A percentile compares a stretch with the other conserved stretches of the same genome.
Evolutionary conservation across 208 protist genomes (phyloP).

Genomic region (Trypanosoma theileri): DNA sequence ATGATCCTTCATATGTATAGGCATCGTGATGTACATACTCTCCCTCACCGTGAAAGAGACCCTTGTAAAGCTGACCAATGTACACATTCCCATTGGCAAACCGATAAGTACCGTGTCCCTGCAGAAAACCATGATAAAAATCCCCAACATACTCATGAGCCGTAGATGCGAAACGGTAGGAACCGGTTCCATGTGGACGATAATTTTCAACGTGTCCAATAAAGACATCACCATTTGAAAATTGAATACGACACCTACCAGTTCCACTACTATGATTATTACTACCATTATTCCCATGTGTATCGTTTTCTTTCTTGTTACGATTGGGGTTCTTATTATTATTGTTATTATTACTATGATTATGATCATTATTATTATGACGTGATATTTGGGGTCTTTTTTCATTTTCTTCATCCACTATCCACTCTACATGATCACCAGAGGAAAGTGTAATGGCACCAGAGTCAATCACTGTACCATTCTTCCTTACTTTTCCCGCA

Average conservation of each 20-base stretch:
- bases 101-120: conserved; percentile 55
- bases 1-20: conserved; percentile 70
- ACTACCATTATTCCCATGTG: background rate
- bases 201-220: conserved; percentile 54
- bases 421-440: conserved; percentile 64
- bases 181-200: conserved; percentile 53
- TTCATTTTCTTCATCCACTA: background rate
- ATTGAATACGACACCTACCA: conserved; percentile 49
- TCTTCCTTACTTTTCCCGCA: conserved; percentile 33
- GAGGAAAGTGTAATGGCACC: conserved; percentile 40
- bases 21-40: conserved; percentile 35
- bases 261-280: conserved; percentile 17
- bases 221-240: conserved; percentile 63
- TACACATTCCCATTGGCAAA: conserved; percentile 70
- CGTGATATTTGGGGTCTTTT: background rate
- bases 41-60: conserved; percentile 56
- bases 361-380: background rate
- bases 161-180: conserved; percentile 44
- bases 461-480: conserved; percentile 19
- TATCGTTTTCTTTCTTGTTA: background rate
- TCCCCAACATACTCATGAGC: conserved; percentile 58
- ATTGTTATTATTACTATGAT: background rate
- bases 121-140: conserved; percentile 41
- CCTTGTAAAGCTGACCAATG: conserved; percentile 41
- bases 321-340: background rate